phyloP scores from a whole-genome alignment of 2,329 filamentous ascomycete genomes.

The Xylariaceae sp. region DNA sequence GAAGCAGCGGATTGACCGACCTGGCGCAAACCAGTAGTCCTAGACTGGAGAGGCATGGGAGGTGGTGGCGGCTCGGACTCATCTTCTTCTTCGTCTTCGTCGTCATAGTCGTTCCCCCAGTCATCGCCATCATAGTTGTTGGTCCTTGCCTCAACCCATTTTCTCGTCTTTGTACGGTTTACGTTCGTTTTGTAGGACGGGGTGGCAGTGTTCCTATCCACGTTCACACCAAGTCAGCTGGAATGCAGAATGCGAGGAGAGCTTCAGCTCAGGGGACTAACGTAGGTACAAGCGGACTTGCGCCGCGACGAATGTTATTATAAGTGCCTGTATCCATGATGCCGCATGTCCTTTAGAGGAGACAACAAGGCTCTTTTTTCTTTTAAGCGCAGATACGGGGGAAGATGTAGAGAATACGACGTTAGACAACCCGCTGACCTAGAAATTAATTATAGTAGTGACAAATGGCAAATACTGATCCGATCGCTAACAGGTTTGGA shows the following conservation, averaged over 20 bases:
- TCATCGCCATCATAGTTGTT: slow-evolving; percentile 90
- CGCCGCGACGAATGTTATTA: slow-evolving; percentile 17
- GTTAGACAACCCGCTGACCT: too few relatives aligned
- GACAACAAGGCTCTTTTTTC: too few relatives aligned
- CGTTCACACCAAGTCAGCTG: too few relatives aligned
- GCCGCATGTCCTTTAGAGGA: background rate
- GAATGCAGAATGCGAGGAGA: background rate
- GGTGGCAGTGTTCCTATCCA: background rate
- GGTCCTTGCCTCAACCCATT: slow-evolving; percentile 88
- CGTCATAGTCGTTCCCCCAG: slow-evolving; percentile 69
- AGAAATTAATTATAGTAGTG: too few relatives aligned
- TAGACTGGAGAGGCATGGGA: slow-evolving; percentile 31
- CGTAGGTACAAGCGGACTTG: slow-evolving; percentile 13
- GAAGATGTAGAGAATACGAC: too few relatives aligned
- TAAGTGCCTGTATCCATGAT: slow-evolving; percentile 22
- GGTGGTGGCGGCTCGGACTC: slow-evolving; percentile 25
- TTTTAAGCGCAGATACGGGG: too few relatives aligned
- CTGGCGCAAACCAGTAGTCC: slow-evolving; percentile 41
- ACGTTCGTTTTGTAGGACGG: slow-evolving; percentile 73
- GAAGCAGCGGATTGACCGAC: slow-evolving; percentile 31
- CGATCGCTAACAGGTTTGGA: too few relatives aligned
- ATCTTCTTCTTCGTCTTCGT: slow-evolving; percentile 51
- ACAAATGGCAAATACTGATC: too few relatives aligned
- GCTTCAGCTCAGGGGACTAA: slow-evolving; percentile 10
- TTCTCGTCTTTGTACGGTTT: slow-evolving; percentile 83